Evolutionary conservation across 768 basidiomycete genomes (phyloP).

Genomic region (Phlegmacium glaucopus): DNA sequence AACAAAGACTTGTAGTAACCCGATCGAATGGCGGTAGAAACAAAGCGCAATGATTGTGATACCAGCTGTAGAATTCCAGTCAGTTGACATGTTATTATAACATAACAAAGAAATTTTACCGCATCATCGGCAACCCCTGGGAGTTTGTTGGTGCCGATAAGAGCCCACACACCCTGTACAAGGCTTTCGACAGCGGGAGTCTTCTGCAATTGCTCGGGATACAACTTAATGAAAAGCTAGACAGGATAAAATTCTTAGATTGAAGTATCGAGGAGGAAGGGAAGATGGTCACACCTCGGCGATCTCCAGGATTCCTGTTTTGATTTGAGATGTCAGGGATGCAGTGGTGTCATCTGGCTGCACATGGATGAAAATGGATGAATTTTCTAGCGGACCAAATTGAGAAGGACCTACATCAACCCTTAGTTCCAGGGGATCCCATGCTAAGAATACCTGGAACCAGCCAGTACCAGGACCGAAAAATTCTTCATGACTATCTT

Average conservation of each 20-base stretch:
- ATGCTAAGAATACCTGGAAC: slow-evolving; percentile 78
- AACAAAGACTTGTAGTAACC: slow-evolving; percentile 81
- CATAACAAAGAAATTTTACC: slow-evolving; percentile 36
- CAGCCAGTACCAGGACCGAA: slow-evolving; percentile 68
- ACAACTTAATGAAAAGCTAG: slow-evolving; percentile 79
- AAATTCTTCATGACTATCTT: slow-evolving; percentile 82
- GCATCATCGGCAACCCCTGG: slow-evolving; percentile 72
- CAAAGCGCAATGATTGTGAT: slow-evolving; percentile 85
- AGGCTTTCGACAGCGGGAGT: slow-evolving; percentile 65
- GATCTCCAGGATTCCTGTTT: slow-evolving; percentile 88
- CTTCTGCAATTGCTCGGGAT: slow-evolving; percentile 70
- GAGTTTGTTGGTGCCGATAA: slow-evolving; percentile 70
- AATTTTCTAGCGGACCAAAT: slow-evolving; percentile 2
- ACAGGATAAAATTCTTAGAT: slow-evolving; percentile 1
- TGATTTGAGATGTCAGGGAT: slow-evolving; percentile 85
- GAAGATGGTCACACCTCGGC: slow-evolving; percentile 58
- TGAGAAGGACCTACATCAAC: slow-evolving; percentile 55
- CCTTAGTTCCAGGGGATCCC: slow-evolving; percentile 67
- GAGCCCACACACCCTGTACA: slow-evolving; percentile 87
- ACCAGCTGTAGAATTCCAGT: slow-evolving; percentile 55
- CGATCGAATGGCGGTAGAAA: slow-evolving; percentile 89
- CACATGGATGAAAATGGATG: slow-evolving; percentile 9
- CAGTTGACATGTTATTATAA: not conserved
- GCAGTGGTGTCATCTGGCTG: slow-evolving; percentile 81
- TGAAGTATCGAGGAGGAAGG: not conserved